phyloP scores from a whole-genome alignment of 768 basidiomycete genomes.

The Hirschioporus abietinus region DNA sequence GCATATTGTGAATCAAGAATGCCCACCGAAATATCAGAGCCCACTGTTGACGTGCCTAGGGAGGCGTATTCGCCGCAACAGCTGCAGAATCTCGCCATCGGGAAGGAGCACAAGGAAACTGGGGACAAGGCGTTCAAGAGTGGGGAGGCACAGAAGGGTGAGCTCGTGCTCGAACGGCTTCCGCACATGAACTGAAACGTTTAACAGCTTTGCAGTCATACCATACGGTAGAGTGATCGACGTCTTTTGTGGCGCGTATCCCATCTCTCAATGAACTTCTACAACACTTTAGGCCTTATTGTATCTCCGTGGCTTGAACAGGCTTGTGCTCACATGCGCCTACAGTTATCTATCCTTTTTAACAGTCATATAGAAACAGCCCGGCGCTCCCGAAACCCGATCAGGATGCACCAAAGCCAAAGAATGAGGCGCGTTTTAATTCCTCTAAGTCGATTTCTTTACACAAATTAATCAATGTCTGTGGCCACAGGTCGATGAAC shows the following conservation, averaged over 20 bases:
- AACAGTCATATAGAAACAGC: background rate
- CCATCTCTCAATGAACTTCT: background rate
- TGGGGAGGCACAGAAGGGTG: slow-evolving; percentile 27
- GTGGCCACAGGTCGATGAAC: slow-evolving; percentile 55
- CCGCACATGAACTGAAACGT: background rate
- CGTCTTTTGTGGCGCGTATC: background rate
- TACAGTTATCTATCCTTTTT: background rate
- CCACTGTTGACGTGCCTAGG: background rate
- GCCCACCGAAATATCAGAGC: background rate
- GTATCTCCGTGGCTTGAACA: background rate
- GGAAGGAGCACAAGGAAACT: slow-evolving; percentile 38
- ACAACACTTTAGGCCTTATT: background rate
- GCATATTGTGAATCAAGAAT: background rate
- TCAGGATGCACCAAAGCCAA: background rate
- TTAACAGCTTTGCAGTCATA: background rate
- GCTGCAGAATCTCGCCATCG: slow-evolving; percentile 47
- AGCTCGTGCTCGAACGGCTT: slow-evolving; percentile 4
- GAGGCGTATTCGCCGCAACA: background rate
- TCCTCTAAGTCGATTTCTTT: too few species aligned
- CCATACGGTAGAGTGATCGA: background rate
- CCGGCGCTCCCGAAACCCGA: background rate
- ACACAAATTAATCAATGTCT: background rate
- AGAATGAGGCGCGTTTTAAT: background rate
- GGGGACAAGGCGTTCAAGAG: slow-evolving; percentile 32
- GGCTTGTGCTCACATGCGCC: background rate